Conservation (phyloP, 2,329 filamentous ascomycete species). For the Colletotrichum liriopes region DNA sequence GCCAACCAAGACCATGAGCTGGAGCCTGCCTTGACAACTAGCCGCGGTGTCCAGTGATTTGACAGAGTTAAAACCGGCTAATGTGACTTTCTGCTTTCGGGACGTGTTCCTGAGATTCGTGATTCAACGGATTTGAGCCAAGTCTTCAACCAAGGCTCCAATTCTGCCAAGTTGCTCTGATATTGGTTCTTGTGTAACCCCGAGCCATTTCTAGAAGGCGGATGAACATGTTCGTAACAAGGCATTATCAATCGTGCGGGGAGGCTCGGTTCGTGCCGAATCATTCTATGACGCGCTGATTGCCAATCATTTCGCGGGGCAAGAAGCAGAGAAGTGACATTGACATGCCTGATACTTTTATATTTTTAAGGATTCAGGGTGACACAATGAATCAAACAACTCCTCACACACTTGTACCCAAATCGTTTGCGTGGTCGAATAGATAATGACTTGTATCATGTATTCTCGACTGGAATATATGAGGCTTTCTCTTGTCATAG, state of each 20-base stretch:
- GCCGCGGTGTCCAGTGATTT: neutral
- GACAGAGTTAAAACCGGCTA: neutral
- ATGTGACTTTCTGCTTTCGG: neutral
- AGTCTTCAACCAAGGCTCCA: neutral
- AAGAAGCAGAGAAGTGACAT: neutral
- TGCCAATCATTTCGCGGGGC: neutral
- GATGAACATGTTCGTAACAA: neutral
- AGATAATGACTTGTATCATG: too few species aligned
- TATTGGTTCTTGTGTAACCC: neutral
- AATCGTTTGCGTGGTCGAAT: too few species aligned
- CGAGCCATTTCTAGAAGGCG: neutral
- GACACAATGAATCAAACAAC: too few species aligned
- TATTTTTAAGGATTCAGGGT: too few species aligned
- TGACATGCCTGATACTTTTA: too few species aligned
- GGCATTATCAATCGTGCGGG: neutral
- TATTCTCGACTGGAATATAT: too few species aligned
- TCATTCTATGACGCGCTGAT: neutral
- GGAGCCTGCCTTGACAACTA: neutral
- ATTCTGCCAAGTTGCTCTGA: neutral
- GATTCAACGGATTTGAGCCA: neutral
- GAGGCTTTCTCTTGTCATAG: too few species aligned
- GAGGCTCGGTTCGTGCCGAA: constrained; percentile 24
- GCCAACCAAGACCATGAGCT: too few species aligned
- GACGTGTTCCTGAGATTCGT: neutral
- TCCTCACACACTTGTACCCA: too few species aligned